Percentiles rank a stretch among this genome's conserved stretches.
Evolutionary conservation across 805 yeast species (phyloP).

Genomic region (Kuraishia hungarica): DNA sequence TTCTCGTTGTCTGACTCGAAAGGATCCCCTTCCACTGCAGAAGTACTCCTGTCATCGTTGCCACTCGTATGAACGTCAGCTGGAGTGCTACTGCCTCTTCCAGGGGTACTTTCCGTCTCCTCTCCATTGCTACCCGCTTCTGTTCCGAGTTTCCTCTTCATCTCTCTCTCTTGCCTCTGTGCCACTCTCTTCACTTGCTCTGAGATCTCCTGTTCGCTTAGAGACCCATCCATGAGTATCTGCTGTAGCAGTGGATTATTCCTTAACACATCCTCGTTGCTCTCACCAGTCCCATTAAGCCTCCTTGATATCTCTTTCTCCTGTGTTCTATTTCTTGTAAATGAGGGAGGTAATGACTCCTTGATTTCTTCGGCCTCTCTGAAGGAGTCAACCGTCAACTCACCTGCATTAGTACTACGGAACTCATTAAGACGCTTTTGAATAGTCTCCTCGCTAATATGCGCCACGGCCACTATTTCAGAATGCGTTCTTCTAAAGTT

Average conservation of each 20-base stretch:
- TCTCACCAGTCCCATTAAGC: slow-evolving; percentile 18
- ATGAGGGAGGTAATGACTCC: slow-evolving; percentile 78
- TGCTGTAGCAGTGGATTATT: slow-evolving; percentile 35
- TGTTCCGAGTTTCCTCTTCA: slow-evolving; percentile 8
- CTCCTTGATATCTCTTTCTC: slow-evolving; percentile 24
- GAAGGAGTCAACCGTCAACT: slow-evolving; percentile 65
- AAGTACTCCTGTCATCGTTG: slow-evolving; percentile 13
- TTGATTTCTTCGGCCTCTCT: slow-evolving; percentile 39
- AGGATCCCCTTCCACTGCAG: slow-evolving; percentile 6
- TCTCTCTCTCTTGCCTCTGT: slow-evolving; percentile 17
- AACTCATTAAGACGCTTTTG: slow-evolving; percentile 89
- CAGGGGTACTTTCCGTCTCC: slow-evolving; percentile 12
- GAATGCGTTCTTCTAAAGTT: slow-evolving; percentile 85
- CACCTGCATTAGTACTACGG: slow-evolving; percentile 65
- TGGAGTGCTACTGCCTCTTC: slow-evolving; percentile 3
- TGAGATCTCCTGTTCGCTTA: slow-evolving; percentile 37
- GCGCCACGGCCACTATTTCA: slow-evolving; percentile 92
- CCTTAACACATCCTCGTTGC: slow-evolving; percentile 29
- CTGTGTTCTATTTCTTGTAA: slow-evolving; percentile 45
- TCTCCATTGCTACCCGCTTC: slow-evolving; percentile 4
- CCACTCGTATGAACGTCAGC: slow-evolving; percentile 18
- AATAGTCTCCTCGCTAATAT: slow-evolving; percentile 88
- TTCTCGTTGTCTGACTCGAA: slow-evolving; percentile 8
- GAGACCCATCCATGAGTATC: slow-evolving; percentile 32
- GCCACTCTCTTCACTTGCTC: slow-evolving; percentile 20